Conservation (phyloP, 352 stramenopile genomes). For the Pythium aquatile region DNA sequence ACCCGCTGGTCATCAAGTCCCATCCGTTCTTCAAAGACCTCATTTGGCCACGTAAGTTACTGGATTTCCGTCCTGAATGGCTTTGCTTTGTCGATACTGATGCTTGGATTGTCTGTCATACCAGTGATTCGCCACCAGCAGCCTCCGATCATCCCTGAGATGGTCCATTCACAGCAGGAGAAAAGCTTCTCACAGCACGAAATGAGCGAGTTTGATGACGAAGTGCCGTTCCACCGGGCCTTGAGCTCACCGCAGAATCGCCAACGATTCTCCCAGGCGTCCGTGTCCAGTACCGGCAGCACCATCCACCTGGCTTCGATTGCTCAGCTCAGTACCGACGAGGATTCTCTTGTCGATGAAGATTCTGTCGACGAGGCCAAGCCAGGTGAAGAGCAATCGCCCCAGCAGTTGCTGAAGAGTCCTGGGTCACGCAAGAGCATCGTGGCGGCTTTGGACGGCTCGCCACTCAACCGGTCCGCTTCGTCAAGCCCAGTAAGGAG, state of each 20-base stretch:
- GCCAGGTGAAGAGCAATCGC: neutral
- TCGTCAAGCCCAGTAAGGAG: neutral
- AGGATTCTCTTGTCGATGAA: neutral
- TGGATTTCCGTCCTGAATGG: neutral
- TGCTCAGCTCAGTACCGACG: conserved; percentile 14
- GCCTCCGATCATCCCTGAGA: conserved; percentile 38
- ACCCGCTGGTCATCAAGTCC: conserved; percentile 89
- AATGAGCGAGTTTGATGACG: conserved; percentile 37
- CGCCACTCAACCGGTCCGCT: neutral
- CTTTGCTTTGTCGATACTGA: neutral
- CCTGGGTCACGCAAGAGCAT: conserved; percentile 1
- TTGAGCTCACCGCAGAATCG: conserved; percentile 19
- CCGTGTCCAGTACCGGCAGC: conserved; percentile 11
- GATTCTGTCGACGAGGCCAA: neutral
- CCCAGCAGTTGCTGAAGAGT: neutral
- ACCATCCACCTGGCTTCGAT: conserved; percentile 13
- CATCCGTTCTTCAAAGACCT: conserved; percentile 91
- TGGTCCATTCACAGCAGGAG: conserved; percentile 40
- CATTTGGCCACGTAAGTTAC: conserved; percentile 79
- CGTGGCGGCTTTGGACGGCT: neutral
- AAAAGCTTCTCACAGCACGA: conserved; percentile 25
- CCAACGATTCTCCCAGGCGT: conserved; percentile 12
- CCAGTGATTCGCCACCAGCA: conserved; percentile 49
- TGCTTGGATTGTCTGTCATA: neutral
- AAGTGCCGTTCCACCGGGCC: conserved; percentile 37